Evolutionary conservation across 2,329 filamentous ascomycete species (phyloP).

Genomic region (Emydomyces testavorans): DNA sequence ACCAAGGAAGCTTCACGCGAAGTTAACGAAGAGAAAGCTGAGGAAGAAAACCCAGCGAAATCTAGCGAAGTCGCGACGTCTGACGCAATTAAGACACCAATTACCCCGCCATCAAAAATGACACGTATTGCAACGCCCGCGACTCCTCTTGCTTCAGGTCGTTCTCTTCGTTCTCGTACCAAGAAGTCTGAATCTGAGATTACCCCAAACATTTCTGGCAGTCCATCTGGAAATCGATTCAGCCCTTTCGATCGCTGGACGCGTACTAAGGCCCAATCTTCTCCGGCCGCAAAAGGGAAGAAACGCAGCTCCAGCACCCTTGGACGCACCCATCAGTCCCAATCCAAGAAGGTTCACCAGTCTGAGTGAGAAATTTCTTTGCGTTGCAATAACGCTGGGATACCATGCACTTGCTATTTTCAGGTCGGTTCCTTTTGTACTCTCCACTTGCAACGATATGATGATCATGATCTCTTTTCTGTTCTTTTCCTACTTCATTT

Average conservation of each 20-base stretch:
- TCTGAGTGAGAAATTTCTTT: conserved; percentile 3
- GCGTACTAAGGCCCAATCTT: conserved; percentile 24
- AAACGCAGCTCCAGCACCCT: conserved; percentile 28
- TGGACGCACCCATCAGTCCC: conserved; percentile 17
- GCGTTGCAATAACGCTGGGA: too few species aligned
- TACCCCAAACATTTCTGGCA: conserved; percentile 20
- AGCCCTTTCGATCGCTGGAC: conserved; percentile 33
- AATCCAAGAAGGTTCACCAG: conserved; percentile 14
- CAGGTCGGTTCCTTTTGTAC: neutral
- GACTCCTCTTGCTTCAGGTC: conserved; percentile 25
- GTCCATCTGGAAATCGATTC: conserved; percentile 24
- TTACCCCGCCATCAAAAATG: conserved; percentile 20
- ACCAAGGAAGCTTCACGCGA: conserved; percentile 16
- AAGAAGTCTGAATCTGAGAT: conserved; percentile 22
- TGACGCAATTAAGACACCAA: conserved; percentile 17
- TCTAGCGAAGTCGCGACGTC: neutral
- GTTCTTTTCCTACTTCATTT: conserved; percentile 5
- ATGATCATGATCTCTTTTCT: conserved; percentile 11
- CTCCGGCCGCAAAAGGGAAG: conserved; percentile 22
- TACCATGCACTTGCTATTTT: too few species aligned
- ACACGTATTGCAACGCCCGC: conserved; percentile 20
- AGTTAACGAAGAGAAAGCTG: conserved; percentile 38
- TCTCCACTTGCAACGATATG: conserved; percentile 5
- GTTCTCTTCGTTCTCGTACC: conserved; percentile 26
- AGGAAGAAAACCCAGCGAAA: conserved; percentile 12